Evolutionary conservation across 2,329 filamentous ascomycete species (phyloP).

Genomic region (Westerdykella ornata): DNA sequence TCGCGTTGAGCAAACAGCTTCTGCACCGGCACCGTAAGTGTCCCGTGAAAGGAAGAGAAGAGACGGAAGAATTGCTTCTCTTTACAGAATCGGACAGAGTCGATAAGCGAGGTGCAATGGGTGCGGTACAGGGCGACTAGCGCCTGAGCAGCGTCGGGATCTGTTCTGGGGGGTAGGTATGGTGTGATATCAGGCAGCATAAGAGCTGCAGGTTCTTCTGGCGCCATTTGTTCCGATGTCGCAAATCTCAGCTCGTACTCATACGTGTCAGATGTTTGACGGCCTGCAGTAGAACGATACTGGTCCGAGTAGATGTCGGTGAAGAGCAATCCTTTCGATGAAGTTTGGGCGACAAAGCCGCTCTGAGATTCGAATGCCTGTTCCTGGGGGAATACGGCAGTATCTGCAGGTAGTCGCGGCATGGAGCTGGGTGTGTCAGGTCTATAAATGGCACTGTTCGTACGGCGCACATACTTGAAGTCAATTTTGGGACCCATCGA

Average conservation of each 20-base stretch:
- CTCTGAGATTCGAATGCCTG: conserved; percentile 22
- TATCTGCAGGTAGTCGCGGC: conserved; percentile 44
- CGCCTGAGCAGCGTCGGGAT: conserved; percentile 78
- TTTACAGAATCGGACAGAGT: conserved; percentile 92
- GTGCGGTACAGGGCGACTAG: conserved; percentile 84
- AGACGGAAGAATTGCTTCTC: conserved; percentile 95
- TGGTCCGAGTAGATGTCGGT: conserved; percentile 42
- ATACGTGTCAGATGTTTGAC: conserved; percentile 47
- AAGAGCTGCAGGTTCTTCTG: conserved; percentile 62
- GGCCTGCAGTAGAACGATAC: conserved; percentile 32
- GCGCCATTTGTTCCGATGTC: conserved; percentile 49
- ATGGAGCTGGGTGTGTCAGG: conserved; percentile 31
- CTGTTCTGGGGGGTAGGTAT: conserved; percentile 74
- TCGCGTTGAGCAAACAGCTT: conserved; percentile 78
- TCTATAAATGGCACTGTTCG: background rate
- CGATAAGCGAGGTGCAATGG: conserved; percentile 90
- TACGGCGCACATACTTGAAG: conserved; percentile 23
- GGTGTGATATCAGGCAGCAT: conserved; percentile 77
- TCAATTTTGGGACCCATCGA: conserved; percentile 30
- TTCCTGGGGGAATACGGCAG: conserved; percentile 40
- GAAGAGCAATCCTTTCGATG: conserved; percentile 43
- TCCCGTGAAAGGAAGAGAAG: conserved; percentile 92
- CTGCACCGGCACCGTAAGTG: conserved; percentile 91
- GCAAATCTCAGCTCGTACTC: conserved; percentile 59
- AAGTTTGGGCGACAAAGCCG: conserved; percentile 29